phyloP scores from a whole-genome alignment of 768 basidiomycete genomes.

The Xerocomellus intermedius region DNA sequence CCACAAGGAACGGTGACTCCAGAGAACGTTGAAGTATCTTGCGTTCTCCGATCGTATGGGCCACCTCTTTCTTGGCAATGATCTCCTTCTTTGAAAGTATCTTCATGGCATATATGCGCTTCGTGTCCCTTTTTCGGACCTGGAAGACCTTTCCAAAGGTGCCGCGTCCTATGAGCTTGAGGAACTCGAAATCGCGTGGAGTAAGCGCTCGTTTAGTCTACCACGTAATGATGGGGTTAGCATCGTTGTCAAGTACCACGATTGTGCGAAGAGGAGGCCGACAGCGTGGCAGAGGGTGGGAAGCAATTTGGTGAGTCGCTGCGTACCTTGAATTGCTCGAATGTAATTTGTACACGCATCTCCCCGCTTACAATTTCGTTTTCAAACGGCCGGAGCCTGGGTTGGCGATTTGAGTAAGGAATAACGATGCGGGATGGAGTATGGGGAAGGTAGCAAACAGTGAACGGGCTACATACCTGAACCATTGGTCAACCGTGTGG shows the following conservation, averaged over 20 bases:
- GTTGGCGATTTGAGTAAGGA: slow-evolving; percentile 14
- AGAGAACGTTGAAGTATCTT: slow-evolving; percentile 95
- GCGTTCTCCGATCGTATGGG: slow-evolving; percentile 98
- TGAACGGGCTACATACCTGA: slow-evolving; percentile 62
- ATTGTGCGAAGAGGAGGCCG: slow-evolving; percentile 24
- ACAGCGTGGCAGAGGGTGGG: slow-evolving; percentile 26
- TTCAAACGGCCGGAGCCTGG: slow-evolving; percentile 71
- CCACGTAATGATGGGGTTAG: slow-evolving; percentile 18
- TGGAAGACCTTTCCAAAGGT: slow-evolving; percentile 99
- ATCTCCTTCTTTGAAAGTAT: slow-evolving; percentile 99
- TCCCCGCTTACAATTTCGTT: slow-evolving; percentile 87
- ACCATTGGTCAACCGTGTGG: slow-evolving; percentile 96
- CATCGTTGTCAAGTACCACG: slow-evolving; percentile 19
- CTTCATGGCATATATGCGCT: slow-evolving; percentile 99
- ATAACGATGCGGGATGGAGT: slow-evolving; percentile 7
- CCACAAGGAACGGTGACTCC: slow-evolving; percentile 96
- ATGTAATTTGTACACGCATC: slow-evolving; percentile 92
- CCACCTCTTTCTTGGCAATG: slow-evolving; percentile 98
- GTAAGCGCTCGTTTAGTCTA: slow-evolving; percentile 84
- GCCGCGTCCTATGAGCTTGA: slow-evolving; percentile 97
- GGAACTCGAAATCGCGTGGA: slow-evolving; percentile 97
- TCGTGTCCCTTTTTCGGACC: slow-evolving; percentile 96
- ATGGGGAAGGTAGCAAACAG: slow-evolving; percentile 12
- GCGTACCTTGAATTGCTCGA: slow-evolving; percentile 82
- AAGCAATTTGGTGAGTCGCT: slow-evolving; percentile 16